Evolutionary conservation across 2,329 filamentous ascomycete species (phyloP).

Genomic region (Phyllosticta citrichinensis): DNA sequence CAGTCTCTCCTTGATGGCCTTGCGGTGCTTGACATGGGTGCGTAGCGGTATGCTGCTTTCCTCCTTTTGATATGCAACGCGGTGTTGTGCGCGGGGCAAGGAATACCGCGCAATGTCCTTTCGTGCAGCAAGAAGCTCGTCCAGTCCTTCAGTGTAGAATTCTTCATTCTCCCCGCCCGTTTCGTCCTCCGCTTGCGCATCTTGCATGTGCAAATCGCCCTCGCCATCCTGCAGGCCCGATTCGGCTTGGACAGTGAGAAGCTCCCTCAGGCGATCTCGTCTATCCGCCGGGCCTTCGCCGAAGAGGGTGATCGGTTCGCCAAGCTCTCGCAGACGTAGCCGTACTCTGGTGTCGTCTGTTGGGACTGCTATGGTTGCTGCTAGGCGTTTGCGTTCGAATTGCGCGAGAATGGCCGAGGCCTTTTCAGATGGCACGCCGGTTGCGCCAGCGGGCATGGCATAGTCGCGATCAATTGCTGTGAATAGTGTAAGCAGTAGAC

Average conservation of each 20-base stretch:
- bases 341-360: constrained; percentile 88
- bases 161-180: constrained; percentile 62
- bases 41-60: constrained; percentile 77
- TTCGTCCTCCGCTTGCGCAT: constrained; percentile 25
- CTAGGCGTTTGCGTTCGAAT: constrained; percentile 83
- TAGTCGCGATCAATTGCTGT: constrained; percentile 70
- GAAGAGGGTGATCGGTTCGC: constrained; percentile 91
- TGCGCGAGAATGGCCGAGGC: constrained; percentile 78
- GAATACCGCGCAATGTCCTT: constrained; percentile 75
- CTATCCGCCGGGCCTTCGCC: constrained; percentile 81
- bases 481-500: constrained; percentile 1
- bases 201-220: constrained; percentile 47
- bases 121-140: constrained; percentile 64
- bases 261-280: constrained; percentile 72
- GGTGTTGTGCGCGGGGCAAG: constrained; percentile 67
- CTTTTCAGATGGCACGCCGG: constrained; percentile 66
- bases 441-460: constrained; percentile 55
- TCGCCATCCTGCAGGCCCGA: constrained; percentile 38
- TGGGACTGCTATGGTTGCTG: constrained; percentile 80
- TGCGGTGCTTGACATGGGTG: constrained; percentile 87
- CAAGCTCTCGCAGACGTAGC: constrained; percentile 67
- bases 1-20: constrained; percentile 74
- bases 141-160: constrained; percentile 80
- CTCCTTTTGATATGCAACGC: constrained; percentile 65
- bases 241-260: constrained; percentile 66